Evolutionary conservation across 345 rosid genomes (phyloP), one percentile per base, ranked within the genome.

Genomic region (Melaleuca quinquenervia): DNA sequence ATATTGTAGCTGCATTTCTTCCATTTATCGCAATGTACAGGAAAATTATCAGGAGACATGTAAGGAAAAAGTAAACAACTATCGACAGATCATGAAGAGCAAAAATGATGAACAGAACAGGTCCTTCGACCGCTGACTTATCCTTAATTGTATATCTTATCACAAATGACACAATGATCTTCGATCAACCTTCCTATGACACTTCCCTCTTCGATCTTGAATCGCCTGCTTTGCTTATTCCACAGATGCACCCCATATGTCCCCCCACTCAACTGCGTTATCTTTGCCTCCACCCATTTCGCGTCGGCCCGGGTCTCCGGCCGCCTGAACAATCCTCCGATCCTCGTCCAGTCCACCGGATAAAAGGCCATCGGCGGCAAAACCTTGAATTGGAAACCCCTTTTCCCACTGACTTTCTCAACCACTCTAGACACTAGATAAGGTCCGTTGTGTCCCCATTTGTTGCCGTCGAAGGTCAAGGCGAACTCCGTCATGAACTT

Each of bases 391-490:
- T 87, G 91, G 45, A 83, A 90, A 50, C 93, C 94, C 36, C 85
- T 87, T 26, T 88, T 90, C 52, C 89, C 94, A 76, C 87, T 85
- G 14, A 89, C 90, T 89, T 89, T 93, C 82, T 83, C 41, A 11
- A 87, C 92, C 15, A 95, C 95, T 86, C 98, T 92, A 5, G 93
- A 93, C 21, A 95, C 93, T 89, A 96, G 74, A 53, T 94, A 94
- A 1, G 99, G 99, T 0, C 99, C 98, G 15, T 95, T 94, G 78
- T 96, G 93, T 24, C 98, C 98, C 98, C 98, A 96, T 88, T 87
- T 95, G 60, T 91, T 93, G 11, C 97, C 98, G 85, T 95, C 94
- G 82, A 95, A 96, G 27, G 94, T 95, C 15, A 88, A 82, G 50
- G 96, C 95, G 86, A 95, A 95, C 88, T 96, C 98, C 52, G 90